Conservation (phyloP, 2,329 filamentous ascomycete genomes). For the Immersiporthe knoxdaviesiana region DNA sequence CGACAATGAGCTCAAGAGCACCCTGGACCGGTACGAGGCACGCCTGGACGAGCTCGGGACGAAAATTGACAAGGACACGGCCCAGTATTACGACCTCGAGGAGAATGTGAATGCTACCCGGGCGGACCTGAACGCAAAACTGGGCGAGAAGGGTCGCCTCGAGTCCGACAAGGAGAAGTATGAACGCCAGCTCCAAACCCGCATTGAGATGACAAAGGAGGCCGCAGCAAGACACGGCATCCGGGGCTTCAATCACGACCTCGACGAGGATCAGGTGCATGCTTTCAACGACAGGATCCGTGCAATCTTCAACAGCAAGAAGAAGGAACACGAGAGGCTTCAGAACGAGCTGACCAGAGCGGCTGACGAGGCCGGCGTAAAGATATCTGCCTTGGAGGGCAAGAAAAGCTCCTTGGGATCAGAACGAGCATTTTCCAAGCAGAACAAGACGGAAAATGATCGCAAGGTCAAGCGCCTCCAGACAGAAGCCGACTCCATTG, state of each 20-base stretch:
- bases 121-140: conserved; percentile 53
- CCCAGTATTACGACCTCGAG: conserved; percentile 69
- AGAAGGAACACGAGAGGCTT: conserved; percentile 73
- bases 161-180: conserved; percentile 87
- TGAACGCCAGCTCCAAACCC: conserved; percentile 74
- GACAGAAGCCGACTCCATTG: conserved; percentile 69
- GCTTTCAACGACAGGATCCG: conserved; percentile 79
- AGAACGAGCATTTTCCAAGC: conserved; percentile 72
- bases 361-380: conserved; percentile 70
- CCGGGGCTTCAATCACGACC: conserved; percentile 79
- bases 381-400: conserved; percentile 74
- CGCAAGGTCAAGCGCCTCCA: conserved; percentile 69
- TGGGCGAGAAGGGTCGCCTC: conserved; percentile 73
- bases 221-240: conserved; percentile 78
- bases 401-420: conserved; percentile 73
- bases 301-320: conserved; percentile 77
- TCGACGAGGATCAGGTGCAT: conserved; percentile 73
- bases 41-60: conserved; percentile 67
- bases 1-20: conserved; percentile 73
- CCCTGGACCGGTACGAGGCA: conserved; percentile 77
- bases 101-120: conserved; percentile 49
- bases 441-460: conserved; percentile 75
- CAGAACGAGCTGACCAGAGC: conserved; percentile 76
- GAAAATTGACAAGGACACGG: conserved; percentile 65
- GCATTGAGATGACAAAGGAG: conserved; percentile 75